Evolutionary conservation across 2,329 filamentous ascomycete genomes (phyloP).

Genomic region (Diaporthe amygdali): DNA sequence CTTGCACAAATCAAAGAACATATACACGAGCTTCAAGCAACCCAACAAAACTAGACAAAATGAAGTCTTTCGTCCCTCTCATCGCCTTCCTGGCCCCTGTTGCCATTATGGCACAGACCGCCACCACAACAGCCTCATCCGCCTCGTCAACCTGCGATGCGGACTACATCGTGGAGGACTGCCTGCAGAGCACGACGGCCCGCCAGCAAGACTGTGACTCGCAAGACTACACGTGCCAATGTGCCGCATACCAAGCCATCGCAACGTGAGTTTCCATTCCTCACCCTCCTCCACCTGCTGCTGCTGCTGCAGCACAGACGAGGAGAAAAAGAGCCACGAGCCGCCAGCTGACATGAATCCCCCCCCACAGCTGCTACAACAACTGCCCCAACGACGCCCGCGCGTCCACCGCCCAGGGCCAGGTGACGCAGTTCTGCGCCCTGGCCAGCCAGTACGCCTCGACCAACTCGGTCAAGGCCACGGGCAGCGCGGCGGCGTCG

Average conservation of each 20-base stretch:
- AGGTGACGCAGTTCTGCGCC: slow-evolving; percentile 50
- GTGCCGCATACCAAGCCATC: slow-evolving; percentile 48
- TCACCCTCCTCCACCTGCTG: background rate
- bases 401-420: slow-evolving; percentile 38
- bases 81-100: slow-evolving; percentile 42
- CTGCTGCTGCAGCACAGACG: background rate
- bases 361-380: slow-evolving; percentile 53
- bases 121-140: slow-evolving; percentile 41
- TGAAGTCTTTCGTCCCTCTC: slow-evolving; percentile 51
- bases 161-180: slow-evolving; percentile 52
- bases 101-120: slow-evolving; percentile 40
- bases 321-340: background rate
- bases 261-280: slow-evolving; percentile 45
- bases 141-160: slow-evolving; percentile 44
- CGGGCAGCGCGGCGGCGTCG: slow-evolving; percentile 27
- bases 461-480: slow-evolving; percentile 29
- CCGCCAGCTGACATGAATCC: background rate
- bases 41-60: slow-evolving; percentile 29
- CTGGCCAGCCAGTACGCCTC: slow-evolving; percentile 47
- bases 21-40: background rate
- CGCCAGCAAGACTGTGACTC: slow-evolving; percentile 44
- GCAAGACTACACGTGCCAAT: slow-evolving; percentile 54
- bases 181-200: slow-evolving; percentile 45
- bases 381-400: slow-evolving; percentile 59
- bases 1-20: background rate